Conservation (phyloP, 129 eudicot species). For the Pulicaria dysenterica region DNA sequence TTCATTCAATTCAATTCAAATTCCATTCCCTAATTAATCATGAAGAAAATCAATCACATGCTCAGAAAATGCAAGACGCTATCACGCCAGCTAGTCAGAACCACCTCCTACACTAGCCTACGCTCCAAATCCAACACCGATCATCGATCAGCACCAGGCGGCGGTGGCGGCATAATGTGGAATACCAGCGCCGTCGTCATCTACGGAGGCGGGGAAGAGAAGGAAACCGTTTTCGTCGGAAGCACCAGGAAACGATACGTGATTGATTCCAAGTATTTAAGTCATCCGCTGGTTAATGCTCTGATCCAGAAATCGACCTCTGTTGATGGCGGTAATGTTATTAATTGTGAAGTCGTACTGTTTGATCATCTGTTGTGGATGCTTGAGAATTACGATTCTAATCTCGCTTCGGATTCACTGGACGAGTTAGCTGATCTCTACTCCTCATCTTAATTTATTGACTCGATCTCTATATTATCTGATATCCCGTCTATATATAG, state of each 20-base stretch:
- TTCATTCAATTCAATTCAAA: background rate
- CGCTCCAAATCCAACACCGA: conserved; percentile 33
- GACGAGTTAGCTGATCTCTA: conserved; percentile 60
- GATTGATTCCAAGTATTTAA: conserved; percentile 45
- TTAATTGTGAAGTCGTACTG: conserved; percentile 55
- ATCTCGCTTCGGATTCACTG: conserved; percentile 48
- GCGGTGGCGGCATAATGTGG: conserved; percentile 23
- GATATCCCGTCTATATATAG: background rate
- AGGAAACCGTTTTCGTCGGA: conserved; percentile 46
- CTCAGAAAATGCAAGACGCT: conserved; percentile 51
- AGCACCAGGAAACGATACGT: conserved; percentile 46
- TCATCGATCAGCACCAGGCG: background rate
- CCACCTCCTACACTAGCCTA: conserved; percentile 36
- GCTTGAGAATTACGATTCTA: conserved; percentile 49
- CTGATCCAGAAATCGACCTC: conserved; percentile 35
- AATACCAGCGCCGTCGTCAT: conserved; percentile 7
- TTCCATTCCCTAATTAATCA: background rate
- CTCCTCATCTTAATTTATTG: conserved; percentile 26
- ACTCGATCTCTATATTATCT: background rate
- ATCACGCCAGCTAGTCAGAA: conserved; percentile 40
- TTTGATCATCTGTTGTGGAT: conserved; percentile 61
- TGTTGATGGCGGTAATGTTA: conserved; percentile 18
- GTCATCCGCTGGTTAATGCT: conserved; percentile 50
- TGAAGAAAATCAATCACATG: conserved; percentile 46
- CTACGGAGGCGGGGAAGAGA: conserved; percentile 30